Conservation (phyloP, 495 filamentous ascomycete species). For the Diplogelasinospora grovesii region DNA sequence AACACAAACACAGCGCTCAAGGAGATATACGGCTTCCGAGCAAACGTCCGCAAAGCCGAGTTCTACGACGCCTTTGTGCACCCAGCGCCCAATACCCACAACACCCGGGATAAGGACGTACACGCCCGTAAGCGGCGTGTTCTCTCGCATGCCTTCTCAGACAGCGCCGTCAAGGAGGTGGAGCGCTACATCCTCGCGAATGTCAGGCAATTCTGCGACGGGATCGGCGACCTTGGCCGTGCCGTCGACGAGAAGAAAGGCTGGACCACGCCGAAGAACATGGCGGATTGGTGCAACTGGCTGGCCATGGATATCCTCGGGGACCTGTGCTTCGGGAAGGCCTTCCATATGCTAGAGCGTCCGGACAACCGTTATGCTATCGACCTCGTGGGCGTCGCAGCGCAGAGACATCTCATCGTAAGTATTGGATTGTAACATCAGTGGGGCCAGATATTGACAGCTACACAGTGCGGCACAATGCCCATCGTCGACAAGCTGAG, state of each 20-base stretch:
- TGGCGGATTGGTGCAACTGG: slow-evolving; percentile 59
- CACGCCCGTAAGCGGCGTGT: slow-evolving; percentile 62
- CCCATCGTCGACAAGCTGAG: slow-evolving; percentile 46
- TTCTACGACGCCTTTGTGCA: slow-evolving; percentile 61
- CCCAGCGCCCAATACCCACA: slow-evolving; percentile 53
- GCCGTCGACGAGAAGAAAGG: slow-evolving; percentile 31
- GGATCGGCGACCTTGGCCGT: slow-evolving; percentile 35
- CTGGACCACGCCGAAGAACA: slow-evolving; percentile 44
- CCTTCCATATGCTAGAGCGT: slow-evolving; percentile 63
- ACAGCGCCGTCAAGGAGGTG: slow-evolving; percentile 47
- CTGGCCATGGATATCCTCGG: slow-evolving; percentile 69
- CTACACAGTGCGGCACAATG: slow-evolving; percentile 46
- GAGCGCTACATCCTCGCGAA: slow-evolving; percentile 53
- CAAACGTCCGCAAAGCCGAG: slow-evolving; percentile 56
- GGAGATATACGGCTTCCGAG: slow-evolving; percentile 53
- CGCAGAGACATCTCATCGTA: slow-evolving; percentile 50
- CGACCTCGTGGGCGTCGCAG: slow-evolving; percentile 48
- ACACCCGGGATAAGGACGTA: slow-evolving; percentile 48
- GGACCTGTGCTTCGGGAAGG: slow-evolving; percentile 62
- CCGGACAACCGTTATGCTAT: slow-evolving; percentile 53
- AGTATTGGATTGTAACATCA: too few species aligned
- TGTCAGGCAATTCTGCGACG: slow-evolving; percentile 44
- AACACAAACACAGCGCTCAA: slow-evolving; percentile 52
- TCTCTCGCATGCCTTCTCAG: slow-evolving; percentile 56
- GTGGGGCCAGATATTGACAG: too few species aligned